These are phyloP conservation scores for Boletus vinaceobasis DNA, from an alignment of 768 basidiomycete genomes.

Conservation along the genomic window DNA sequence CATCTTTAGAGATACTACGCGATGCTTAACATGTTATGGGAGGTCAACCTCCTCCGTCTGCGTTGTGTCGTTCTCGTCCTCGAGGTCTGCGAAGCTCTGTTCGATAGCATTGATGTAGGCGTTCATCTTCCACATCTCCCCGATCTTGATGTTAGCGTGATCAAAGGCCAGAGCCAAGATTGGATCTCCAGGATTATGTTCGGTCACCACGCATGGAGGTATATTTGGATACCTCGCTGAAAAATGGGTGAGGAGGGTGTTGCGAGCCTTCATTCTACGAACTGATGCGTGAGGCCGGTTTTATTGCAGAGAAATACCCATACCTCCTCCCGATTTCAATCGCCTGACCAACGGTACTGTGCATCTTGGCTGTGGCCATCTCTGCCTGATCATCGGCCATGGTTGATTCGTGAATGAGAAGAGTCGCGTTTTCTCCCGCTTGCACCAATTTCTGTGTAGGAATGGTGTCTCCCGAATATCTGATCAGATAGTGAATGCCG, in stretches of 20 bases:
- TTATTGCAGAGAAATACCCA: slow-evolving; percentile 16
- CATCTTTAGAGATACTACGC: slow-evolving; percentile 43
- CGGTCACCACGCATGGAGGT: slow-evolving; percentile 43
- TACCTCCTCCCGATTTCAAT: slow-evolving; percentile 71
- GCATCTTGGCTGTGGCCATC: slow-evolving; percentile 71
- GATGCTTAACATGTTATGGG: slow-evolving; percentile 11
- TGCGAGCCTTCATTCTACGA: slow-evolving; percentile 76
- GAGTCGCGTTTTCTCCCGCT: slow-evolving; percentile 63
- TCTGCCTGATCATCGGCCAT: slow-evolving; percentile 82
- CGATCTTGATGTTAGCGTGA: slow-evolving; percentile 64
- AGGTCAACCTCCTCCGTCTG: slow-evolving; percentile 18
- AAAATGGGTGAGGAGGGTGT: slow-evolving; percentile 92
- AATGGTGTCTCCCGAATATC: slow-evolving; percentile 90
- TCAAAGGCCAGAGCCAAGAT: slow-evolving; percentile 80
- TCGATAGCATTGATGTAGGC: slow-evolving; percentile 72
- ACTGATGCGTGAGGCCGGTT: background rate
- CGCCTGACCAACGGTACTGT: slow-evolving; percentile 90
- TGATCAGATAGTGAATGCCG: slow-evolving; percentile 28
- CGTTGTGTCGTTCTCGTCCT: slow-evolving; percentile 37
- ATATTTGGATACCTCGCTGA: slow-evolving; percentile 91
- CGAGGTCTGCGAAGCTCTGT: slow-evolving; percentile 52
- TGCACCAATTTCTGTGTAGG: slow-evolving; percentile 66
- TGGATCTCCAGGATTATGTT: slow-evolving; percentile 33
- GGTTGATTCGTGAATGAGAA: slow-evolving; percentile 93
- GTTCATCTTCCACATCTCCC: slow-evolving; percentile 85